Conservation (phyloP, 129 eudicot species). For the Artemisia tridentata region DNA sequence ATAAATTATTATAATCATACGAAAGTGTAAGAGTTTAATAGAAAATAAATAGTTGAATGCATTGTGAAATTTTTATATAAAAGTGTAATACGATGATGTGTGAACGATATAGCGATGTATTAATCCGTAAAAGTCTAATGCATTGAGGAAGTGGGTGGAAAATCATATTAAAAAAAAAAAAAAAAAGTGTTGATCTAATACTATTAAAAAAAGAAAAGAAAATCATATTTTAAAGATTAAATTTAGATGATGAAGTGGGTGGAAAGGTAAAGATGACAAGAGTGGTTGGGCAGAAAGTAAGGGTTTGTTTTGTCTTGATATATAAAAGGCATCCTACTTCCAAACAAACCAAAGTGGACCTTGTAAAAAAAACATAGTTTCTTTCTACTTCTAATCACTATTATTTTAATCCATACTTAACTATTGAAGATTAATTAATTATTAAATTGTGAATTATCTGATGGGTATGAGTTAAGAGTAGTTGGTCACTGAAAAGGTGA, state of each 20-base stretch:
- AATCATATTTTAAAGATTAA: neutral
- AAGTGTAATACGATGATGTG: too few relatives aligned
- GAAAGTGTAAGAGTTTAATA: too few relatives aligned
- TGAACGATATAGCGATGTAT: too few relatives aligned
- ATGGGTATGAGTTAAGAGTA: slow-evolving; percentile 13
- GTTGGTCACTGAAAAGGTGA: slow-evolving; percentile 30
- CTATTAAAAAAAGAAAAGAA: slow-evolving; percentile 2
- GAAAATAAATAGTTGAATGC: too few relatives aligned
- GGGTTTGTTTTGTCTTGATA: slow-evolving; percentile 43
- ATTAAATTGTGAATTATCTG: slow-evolving; percentile 9
- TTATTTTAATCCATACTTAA: slow-evolving; percentile 10
- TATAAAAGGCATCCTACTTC: slow-evolving; percentile 39
- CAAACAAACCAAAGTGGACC: slow-evolving; percentile 47
- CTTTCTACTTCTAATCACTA: slow-evolving; percentile 16
- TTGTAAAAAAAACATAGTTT: slow-evolving; percentile 22
- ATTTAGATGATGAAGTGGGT: slow-evolving; percentile 34
- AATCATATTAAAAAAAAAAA: too few relatives aligned
- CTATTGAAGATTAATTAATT: neutral
- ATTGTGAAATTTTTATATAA: too few relatives aligned
- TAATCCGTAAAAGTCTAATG: too few relatives aligned
- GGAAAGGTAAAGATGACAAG: slow-evolving; percentile 42
- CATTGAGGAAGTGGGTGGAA: too few relatives aligned
- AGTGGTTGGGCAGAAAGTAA: slow-evolving; percentile 39
- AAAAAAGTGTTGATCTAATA: neutral
- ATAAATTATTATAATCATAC: too few relatives aligned